Evolutionary conservation across 1,284 basidiomycete species (phyloP).

Genomic region (Fereydounia khargensis): DNA sequence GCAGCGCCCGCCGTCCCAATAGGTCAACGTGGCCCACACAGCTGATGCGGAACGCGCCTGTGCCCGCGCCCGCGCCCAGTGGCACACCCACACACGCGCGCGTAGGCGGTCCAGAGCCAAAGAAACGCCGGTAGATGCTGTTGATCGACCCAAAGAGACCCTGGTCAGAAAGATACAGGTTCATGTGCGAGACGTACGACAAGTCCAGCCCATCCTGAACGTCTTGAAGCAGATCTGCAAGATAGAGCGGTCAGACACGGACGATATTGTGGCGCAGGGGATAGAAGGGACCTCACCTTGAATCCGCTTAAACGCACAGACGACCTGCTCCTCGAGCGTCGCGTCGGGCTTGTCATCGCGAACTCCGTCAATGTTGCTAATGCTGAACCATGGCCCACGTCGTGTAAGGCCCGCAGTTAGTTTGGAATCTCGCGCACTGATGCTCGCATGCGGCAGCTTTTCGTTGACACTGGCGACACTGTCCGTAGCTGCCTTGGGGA

Average conservation of each 20-base stretch:
- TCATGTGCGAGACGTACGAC: conserved; percentile 73
- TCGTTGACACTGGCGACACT: no score
- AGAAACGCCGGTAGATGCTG: conserved; percentile 72
- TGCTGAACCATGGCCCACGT: background rate
- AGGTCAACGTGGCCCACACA: conserved; percentile 10
- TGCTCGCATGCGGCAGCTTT: no score
- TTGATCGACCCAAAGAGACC: conserved; percentile 36
- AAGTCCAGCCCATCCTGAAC: conserved; percentile 1
- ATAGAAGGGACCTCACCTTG: conserved; percentile 1
- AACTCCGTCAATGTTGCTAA: background rate
- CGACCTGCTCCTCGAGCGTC: background rate
- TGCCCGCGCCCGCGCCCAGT: background rate
- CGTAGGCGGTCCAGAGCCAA: conserved; percentile 86
- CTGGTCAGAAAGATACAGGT: conserved; percentile 69
- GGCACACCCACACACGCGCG: conserved; percentile 81
- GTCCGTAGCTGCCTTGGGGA: no score
- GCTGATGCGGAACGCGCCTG: background rate
- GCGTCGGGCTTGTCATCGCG: background rate
- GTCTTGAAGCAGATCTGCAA: conserved; percentile 3
- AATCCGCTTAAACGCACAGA: conserved; percentile 1
- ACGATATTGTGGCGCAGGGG: conserved; percentile 8
- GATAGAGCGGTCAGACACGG: no score
- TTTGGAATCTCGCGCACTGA: no score
- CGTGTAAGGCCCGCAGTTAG: background rate
- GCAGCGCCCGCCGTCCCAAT: conserved; percentile 65